Evolutionary conservation across 2,329 filamentous ascomycete genomes (phyloP).

Genomic region (Fusarium sp.): DNA sequence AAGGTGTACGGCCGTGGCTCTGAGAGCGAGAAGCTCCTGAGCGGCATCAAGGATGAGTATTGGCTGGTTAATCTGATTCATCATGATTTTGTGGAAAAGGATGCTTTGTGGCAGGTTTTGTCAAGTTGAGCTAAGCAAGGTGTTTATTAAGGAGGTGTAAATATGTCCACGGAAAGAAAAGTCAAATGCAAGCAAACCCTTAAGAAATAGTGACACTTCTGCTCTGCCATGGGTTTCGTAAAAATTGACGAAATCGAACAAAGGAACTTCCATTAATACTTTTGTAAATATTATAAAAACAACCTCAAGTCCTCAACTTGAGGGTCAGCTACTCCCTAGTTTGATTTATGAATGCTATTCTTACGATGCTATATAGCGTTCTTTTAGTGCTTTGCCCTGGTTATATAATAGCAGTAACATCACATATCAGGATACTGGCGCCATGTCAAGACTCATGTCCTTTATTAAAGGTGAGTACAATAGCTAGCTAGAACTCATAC

Average conservation of each 20-base stretch:
- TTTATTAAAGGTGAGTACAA: slow-evolving; percentile 1
- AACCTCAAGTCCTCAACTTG: no score
- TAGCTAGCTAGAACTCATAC: slow-evolving; percentile 19
- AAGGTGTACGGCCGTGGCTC: slow-evolving; percentile 83
- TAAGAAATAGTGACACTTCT: background rate
- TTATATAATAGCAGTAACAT: background rate
- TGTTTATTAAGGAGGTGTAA: slow-evolving; percentile 47
- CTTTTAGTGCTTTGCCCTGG: background rate
- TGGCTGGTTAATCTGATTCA: slow-evolving; percentile 95
- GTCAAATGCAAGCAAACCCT: background rate
- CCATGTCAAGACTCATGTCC: background rate
- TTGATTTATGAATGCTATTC: background rate
- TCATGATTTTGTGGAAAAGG: slow-evolving; percentile 77
- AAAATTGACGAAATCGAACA: background rate
- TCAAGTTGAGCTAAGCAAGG: slow-evolving; percentile 50
- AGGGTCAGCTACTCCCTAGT: no score
- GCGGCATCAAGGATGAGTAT: slow-evolving; percentile 72
- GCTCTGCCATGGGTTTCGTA: no score
- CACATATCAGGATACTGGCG: background rate
- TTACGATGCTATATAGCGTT: background rate
- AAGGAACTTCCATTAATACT: no score
- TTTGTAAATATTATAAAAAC: no score
- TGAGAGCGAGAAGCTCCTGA: slow-evolving; percentile 77
- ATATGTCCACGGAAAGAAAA: slow-evolving; percentile 12
- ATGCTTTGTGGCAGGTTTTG: slow-evolving; percentile 79